phyloP scores from a whole-genome alignment of 2,329 filamentous ascomycete genomes.

The Tolypocladium amazonense region DNA sequence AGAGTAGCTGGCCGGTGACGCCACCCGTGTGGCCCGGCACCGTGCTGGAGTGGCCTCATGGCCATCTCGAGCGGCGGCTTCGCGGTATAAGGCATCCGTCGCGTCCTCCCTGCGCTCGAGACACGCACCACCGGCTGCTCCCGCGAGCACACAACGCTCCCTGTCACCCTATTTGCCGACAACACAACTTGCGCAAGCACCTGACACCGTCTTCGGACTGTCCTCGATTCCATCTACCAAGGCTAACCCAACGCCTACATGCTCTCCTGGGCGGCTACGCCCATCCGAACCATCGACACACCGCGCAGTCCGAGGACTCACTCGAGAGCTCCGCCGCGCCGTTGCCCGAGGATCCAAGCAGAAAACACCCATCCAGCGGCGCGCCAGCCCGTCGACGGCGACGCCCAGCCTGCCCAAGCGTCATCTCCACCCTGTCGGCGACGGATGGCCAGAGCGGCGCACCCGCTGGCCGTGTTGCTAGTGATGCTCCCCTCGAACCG shows the following conservation, averaged over 20 bases:
- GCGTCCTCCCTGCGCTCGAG: neutral
- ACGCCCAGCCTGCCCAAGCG: neutral
- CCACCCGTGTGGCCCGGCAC: neutral
- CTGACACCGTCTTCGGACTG: neutral
- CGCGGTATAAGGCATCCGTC: neutral
- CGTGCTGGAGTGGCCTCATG: neutral
- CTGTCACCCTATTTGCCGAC: neutral
- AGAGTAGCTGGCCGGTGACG: neutral
- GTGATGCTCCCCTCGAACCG: constrained; percentile 4
- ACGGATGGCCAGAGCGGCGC: neutral
- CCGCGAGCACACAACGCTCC: neutral
- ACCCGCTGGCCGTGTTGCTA: neutral
- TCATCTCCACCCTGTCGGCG: neutral
- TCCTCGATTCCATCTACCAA: neutral
- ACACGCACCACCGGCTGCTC: neutral
- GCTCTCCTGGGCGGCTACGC: neutral
- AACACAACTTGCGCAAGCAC: neutral
- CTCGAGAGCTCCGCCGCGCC: neutral
- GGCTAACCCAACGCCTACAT: constrained; percentile 9
- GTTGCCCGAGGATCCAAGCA: neutral
- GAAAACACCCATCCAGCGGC: neutral
- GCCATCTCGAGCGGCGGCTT: neutral
- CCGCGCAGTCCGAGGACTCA: neutral
- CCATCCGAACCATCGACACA: neutral
- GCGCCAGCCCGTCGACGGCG: neutral